A percentile compares a stretch with the other conserved stretches of the same genome.
Conservation (phyloP, 2,329 filamentous ascomycete species). For the Cytospora chrysosperma region DNA sequence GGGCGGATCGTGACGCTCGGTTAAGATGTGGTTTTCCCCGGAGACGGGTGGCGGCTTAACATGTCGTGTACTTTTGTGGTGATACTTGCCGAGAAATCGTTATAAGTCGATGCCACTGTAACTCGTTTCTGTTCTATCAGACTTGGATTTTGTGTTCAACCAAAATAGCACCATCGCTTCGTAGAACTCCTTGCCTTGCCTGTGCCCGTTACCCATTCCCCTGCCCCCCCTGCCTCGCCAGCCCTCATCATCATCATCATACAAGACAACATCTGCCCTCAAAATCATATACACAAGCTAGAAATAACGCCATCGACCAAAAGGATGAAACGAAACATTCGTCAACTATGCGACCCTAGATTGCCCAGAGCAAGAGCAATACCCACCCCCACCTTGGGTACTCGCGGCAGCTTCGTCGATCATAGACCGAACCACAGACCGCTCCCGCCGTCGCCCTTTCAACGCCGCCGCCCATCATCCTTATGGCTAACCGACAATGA, state of each 20-base stretch:
- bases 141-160: neutral
- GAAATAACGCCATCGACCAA: neutral
- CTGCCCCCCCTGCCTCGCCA: neutral
- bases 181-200: constrained; percentile 3
- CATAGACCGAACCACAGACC: too few relatives aligned
- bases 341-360: neutral
- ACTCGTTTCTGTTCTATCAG: constrained; percentile 6
- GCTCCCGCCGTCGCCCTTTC: too few relatives aligned
- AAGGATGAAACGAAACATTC: neutral
- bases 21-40: neutral
- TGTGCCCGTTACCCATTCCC: neutral
- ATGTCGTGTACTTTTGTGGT: neutral
- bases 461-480: too few relatives aligned
- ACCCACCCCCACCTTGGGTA: neutral
- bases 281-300: constrained; percentile 3
- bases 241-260: neutral
- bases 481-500: too few relatives aligned
- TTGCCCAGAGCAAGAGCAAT: too few relatives aligned
- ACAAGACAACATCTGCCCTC: neutral
- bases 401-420: neutral
- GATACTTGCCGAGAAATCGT: neutral
- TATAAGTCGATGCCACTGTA: neutral
- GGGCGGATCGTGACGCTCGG: neutral
- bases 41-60: neutral
- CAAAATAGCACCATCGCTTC: neutral